Evolutionary conservation across 805 yeast genomes (phyloP).

Genomic region (Myxozyma neglecta): DNA sequence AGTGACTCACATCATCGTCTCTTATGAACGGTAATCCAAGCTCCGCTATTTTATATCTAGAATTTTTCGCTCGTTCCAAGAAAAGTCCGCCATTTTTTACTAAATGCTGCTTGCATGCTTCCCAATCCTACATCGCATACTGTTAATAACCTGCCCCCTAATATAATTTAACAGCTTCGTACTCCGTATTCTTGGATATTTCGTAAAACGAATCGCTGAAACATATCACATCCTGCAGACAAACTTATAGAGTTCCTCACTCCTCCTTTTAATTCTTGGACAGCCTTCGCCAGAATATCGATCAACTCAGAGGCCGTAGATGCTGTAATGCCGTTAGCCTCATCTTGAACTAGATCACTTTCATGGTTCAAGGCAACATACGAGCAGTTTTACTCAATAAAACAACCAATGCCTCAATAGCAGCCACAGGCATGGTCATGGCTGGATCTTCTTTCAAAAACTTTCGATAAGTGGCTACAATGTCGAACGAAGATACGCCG

Average conservation of each 20-base stretch:
- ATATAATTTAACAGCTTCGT: neutral
- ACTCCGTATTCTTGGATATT: conserved; percentile 72
- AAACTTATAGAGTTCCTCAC: conserved; percentile 90
- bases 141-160: neutral
- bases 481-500: conserved; percentile 57
- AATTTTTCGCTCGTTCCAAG: conserved; percentile 85
- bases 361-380: conserved; percentile 21
- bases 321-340: conserved; percentile 41
- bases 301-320: conserved; percentile 92
- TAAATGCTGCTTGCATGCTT: conserved; percentile 79
- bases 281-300: conserved; percentile 73
- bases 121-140: conserved; percentile 64
- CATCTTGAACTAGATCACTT: neutral
- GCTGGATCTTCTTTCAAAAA: conserved; percentile 89
- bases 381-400: conserved; percentile 76
- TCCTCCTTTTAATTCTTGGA: conserved; percentile 67
- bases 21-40: conserved; percentile 85
- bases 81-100: conserved; percentile 93
- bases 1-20: conserved; percentile 75
- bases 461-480: conserved; percentile 73
- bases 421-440: conserved; percentile 99
- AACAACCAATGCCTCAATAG: conserved; percentile 89
- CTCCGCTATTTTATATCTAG: conserved; percentile 83
- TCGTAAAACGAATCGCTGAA: conserved; percentile 87
- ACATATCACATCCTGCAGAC: conserved; percentile 96